A percentile compares a stretch with the other conserved stretches of the same genome.
Evolutionary conservation across 305 asterid genomes (phyloP).

Genomic region (Striga hermonthica): DNA sequence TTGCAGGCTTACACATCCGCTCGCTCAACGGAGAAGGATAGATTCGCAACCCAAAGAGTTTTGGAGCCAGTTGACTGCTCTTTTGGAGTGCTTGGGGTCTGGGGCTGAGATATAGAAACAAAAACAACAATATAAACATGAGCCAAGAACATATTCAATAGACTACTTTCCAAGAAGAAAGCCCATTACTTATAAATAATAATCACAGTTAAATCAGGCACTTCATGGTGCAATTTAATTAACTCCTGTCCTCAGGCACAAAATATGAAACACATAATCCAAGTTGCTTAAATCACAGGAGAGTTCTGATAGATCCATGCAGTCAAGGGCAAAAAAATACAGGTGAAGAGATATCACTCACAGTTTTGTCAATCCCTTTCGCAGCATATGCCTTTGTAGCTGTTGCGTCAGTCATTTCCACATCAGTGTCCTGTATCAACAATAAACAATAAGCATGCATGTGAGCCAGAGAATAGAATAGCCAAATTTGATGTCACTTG

Average conservation of each 20-base stretch:
- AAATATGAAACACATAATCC: no score
- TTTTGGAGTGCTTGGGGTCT: conserved; percentile 47
- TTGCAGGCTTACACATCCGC: conserved; percentile 58
- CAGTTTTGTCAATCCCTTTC: conserved; percentile 25
- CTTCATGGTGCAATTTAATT: no score
- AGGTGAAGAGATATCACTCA: conserved; percentile 22
- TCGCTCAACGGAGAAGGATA: conserved; percentile 52
- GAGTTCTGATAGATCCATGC: not conserved
- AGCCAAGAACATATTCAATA: no score
- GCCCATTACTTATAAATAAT: no score
- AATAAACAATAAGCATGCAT: not conserved
- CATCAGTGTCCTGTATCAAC: conserved; percentile 33
- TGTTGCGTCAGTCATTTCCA: conserved; percentile 35
- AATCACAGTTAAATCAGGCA: no score
- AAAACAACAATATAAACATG: not conserved
- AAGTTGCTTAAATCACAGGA: no score
- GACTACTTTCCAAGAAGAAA: no score
- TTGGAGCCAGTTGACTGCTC: conserved; percentile 48
- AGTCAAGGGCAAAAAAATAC: not conserved
- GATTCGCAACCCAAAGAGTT: conserved; percentile 76
- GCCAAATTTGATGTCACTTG: not conserved
- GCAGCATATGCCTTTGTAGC: conserved; percentile 13
- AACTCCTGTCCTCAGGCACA: no score
- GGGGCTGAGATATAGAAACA: conserved; percentile 36
- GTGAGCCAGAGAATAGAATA: not conserved